Base-by-base conservation (phyloP, 345 rosid genomes). In the Lenwebbia sp. region DNA sequence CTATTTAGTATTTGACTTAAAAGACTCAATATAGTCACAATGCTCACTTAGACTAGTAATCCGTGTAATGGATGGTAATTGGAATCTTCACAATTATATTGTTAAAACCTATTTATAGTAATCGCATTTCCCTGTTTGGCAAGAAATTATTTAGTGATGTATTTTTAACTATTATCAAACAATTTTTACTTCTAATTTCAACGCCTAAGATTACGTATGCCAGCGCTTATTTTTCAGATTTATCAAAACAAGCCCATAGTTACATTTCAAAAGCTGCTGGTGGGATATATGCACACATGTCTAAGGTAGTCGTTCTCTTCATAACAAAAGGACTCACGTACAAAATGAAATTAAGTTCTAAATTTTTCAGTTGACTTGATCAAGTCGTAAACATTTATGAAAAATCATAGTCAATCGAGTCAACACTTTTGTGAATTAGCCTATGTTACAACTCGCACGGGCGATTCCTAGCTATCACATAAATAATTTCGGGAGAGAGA, bases 211-310 rank as follows among this genome's bases (percentile, higher is more conserved):
- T 57, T 57, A 57, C 65, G 30, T 11, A 57, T 2, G 1, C 30
- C n/a, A 26, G 65, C 65, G 15, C 30, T 57, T 57, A 14, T 26
- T 26, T 57, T 57, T 26, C 15, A 57, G 7, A 11, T 57, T 26
- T 44, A 44, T 44, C 49, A 44, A 44, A 44, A 6, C 49, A 44
- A 6, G 49, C 49, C 41, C 49, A 44, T 6, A 44, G 49, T 44
- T 44, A 4, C 49, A 44, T 44, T 44, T 44, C 49, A 44, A 44
- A 44, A 44, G 49, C 10, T 44, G 49, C 49, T 47, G 1, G 50
- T 47, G 50, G 14, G 60, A 25, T 25, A 25, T 25, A 2, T 3
- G 2, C 4, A 56, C 14, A 2, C 30, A 0, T 26, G 0, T 11
- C 15, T 57, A 26, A 57, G 1, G 5, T 57, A 11, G 15, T 11